Conservation (phyloP, 2,329 filamentous ascomycete species). For the Pochonia chlamydosporia region DNA sequence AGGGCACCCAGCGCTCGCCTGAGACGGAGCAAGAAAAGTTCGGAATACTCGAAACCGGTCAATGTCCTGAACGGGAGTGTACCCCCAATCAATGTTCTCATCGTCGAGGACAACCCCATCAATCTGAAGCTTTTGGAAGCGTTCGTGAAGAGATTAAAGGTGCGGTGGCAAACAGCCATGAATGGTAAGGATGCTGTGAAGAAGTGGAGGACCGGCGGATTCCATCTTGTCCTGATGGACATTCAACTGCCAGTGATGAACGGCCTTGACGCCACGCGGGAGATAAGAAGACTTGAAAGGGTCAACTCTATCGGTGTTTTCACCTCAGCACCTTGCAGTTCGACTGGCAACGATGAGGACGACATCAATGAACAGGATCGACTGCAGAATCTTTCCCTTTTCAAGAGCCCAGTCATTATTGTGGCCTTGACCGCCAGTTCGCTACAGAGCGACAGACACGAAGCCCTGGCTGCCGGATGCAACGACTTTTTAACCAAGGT, state of each 20-base stretch:
- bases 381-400: constrained; percentile 62
- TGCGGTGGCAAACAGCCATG: constrained; percentile 95
- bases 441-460: constrained; percentile 89
- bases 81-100: constrained; percentile 93
- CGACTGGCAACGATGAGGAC: constrained; percentile 34
- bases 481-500: constrained; percentile 99
- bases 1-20: constrained; percentile 36
- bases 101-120: constrained; percentile 98
- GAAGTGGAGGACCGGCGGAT: constrained; percentile 89
- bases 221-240: constrained; percentile 96
- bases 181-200: constrained; percentile 89
- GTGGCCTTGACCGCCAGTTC: constrained; percentile 93
- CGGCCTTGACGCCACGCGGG: constrained; percentile 87
- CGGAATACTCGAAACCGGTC: constrained; percentile 41
- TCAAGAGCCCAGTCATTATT: constrained; percentile 97
- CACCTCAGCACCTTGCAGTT: constrained; percentile 57
- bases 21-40: constrained; percentile 50
- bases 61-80: constrained; percentile 74
- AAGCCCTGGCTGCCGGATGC: constrained; percentile 89
- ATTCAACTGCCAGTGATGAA: constrained; percentile 97
- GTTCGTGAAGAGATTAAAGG: constrained; percentile 92
- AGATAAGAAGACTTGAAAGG: constrained; percentile 84
- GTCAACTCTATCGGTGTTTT: constrained; percentile 93
- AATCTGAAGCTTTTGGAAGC: constrained; percentile 90
- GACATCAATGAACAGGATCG: constrained; percentile 60